Conservation (phyloP, 1,139 yeast genomes). For the Candida sojae region DNA sequence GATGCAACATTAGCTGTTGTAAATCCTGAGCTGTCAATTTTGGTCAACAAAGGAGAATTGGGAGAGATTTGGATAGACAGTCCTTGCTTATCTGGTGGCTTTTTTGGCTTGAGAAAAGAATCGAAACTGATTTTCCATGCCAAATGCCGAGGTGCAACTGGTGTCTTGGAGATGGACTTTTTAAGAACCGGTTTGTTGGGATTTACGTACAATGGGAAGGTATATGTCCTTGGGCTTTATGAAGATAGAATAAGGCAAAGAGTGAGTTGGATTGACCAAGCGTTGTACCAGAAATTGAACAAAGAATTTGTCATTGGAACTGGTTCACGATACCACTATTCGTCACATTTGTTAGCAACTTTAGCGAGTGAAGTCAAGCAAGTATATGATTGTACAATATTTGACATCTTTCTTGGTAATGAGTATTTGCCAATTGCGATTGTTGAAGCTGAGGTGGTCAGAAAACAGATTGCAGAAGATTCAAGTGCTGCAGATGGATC, state of each 20-base stretch:
- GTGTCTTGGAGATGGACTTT: conserved; percentile 72
- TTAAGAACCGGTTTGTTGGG: conserved; percentile 91
- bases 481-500: conserved; percentile 12
- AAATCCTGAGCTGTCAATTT: conserved; percentile 80
- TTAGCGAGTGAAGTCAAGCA: conserved; percentile 80
- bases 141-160: conserved; percentile 69
- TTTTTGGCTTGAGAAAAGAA: conserved; percentile 70
- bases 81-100: conserved; percentile 86
- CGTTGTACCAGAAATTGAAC: conserved; percentile 31
- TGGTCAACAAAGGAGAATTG: conserved; percentile 74
- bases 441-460: conserved; percentile 79
- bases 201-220: conserved; percentile 81
- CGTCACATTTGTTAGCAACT: conserved; percentile 81
- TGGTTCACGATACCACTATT: conserved; percentile 68
- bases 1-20: conserved; percentile 93
- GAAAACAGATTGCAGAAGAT: conserved; percentile 32
- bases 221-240: conserved; percentile 83
- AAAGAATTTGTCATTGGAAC: conserved; percentile 36
- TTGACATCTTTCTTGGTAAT: conserved; percentile 81
- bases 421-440: conserved; percentile 87
- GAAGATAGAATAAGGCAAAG: conserved; percentile 89
- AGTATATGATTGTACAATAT: conserved; percentile 87
- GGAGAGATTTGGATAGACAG: conserved; percentile 98
- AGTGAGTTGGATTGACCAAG: conserved; percentile 62
- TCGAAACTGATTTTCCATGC: conserved; percentile 83